Conservation (phyloP, 495 filamentous ascomycete species). For the Penicillium robsamsonii region DNA sequence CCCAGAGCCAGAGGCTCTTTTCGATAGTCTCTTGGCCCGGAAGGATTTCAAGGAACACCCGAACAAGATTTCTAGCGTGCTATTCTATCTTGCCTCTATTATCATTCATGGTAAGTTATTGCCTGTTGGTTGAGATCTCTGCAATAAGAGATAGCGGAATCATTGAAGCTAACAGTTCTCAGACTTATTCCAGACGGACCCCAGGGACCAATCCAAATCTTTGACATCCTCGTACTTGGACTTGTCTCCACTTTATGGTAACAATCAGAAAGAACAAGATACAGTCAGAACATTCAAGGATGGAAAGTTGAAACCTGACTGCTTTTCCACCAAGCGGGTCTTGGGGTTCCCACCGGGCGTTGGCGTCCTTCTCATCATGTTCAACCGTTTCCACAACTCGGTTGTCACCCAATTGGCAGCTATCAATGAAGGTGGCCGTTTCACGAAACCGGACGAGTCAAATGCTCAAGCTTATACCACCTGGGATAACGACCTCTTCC, state of each 20-base stretch:
- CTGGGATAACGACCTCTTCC: conserved; percentile 76
- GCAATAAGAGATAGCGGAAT: neutral
- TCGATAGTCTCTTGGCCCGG: conserved; percentile 70
- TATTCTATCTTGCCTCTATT: conserved; percentile 87
- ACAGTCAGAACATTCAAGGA: conserved; percentile 74
- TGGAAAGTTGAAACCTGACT: conserved; percentile 81
- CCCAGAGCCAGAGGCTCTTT: conserved; percentile 75
- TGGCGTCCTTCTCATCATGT: conserved; percentile 68
- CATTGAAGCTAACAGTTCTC: conserved; percentile 20
- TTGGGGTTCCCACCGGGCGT: conserved; percentile 85
- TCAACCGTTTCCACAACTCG: conserved; percentile 77
- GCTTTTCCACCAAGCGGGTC: conserved; percentile 73
- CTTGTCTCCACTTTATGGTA: conserved; percentile 81
- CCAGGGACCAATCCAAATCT: conserved; percentile 54
- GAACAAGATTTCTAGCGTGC: conserved; percentile 79
- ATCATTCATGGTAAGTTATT: conserved; percentile 70
- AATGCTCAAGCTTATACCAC: conserved; percentile 54
- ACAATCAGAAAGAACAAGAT: conserved; percentile 72
- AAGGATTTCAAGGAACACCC: conserved; percentile 63
- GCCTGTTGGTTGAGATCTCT: neutral
- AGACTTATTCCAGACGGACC: conserved; percentile 64
- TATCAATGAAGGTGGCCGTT: conserved; percentile 61
- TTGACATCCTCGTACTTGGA: conserved; percentile 85
- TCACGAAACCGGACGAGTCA: conserved; percentile 50
- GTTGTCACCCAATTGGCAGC: conserved; percentile 57